Percentiles rank a stretch among this genome's conserved stretches.
phyloP scores from a whole-genome alignment of 1,139 yeast species.

The Hansenula lynferdii region DNA sequence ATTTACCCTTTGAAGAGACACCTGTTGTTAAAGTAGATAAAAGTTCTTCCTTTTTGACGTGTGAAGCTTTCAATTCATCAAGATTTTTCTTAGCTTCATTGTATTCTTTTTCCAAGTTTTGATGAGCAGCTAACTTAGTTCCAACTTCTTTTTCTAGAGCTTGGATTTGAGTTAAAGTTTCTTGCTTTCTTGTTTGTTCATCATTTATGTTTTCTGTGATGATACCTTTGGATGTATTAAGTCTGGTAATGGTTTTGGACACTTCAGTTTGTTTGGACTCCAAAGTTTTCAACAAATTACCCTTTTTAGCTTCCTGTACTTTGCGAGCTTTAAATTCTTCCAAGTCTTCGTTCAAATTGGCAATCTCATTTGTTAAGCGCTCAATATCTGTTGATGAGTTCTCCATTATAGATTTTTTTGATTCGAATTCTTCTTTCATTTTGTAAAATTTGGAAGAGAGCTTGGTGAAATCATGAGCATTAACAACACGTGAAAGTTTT shows the following conservation, averaged over 20 bases:
- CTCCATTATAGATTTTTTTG: conserved; percentile 19
- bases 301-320: conserved; percentile 58
- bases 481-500: conserved; percentile 63
- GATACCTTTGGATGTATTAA: conserved; percentile 59
- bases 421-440: conserved; percentile 31
- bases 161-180: conserved; percentile 15
- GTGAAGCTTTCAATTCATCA: conserved; percentile 41
- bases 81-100: conserved; percentile 39
- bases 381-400: conserved; percentile 28
- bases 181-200: conserved; percentile 30
- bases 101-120: conserved; percentile 35
- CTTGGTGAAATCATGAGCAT: conserved; percentile 66
- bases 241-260: conserved; percentile 64
- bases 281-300: conserved; percentile 55
- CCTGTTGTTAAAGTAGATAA: conserved; percentile 86
- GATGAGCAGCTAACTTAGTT: conserved; percentile 22
- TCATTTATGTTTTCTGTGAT: conserved; percentile 49
- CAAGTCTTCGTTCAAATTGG: conserved; percentile 57
- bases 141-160: conserved; percentile 21
- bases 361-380: conserved; percentile 50
- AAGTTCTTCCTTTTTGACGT: conserved; percentile 68
- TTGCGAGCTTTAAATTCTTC: conserved; percentile 47
- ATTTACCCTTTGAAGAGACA: conserved; percentile 74
- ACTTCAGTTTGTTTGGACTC: conserved; percentile 56
- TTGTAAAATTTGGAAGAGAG: conserved; percentile 38